Evolutionary conservation across 2,329 filamentous ascomycete species (phyloP).

Genomic region (Penicillium aurantiogriseum): DNA sequence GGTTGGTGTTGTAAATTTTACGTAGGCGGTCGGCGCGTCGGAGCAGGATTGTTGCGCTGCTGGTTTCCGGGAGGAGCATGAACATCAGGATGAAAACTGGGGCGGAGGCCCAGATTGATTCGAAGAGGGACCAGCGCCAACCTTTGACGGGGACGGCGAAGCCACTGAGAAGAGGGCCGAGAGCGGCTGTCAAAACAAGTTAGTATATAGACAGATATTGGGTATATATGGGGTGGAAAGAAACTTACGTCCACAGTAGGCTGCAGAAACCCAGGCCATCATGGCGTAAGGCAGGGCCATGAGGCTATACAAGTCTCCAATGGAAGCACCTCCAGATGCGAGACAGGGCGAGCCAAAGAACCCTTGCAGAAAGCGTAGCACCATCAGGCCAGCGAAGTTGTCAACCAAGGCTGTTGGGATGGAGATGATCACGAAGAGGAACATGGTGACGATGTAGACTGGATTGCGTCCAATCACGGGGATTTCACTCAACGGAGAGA

Average conservation of each 20-base stretch:
- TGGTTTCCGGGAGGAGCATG: constrained; percentile 64
- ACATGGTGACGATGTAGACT: constrained; percentile 66
- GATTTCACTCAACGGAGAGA: constrained; percentile 66
- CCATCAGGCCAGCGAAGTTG: constrained; percentile 63
- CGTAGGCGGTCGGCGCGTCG: constrained; percentile 61
- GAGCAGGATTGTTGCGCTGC: constrained; percentile 59
- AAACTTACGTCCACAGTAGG: constrained; percentile 41
- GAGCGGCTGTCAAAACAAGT: constrained; percentile 41
- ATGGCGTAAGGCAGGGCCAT: constrained; percentile 60
- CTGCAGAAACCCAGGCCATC: constrained; percentile 56
- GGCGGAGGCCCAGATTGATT: constrained; percentile 61
- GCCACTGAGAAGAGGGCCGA: constrained; percentile 62
- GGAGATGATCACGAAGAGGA: constrained; percentile 65
- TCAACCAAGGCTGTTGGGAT: constrained; percentile 63
- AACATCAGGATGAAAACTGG: constrained; percentile 62
- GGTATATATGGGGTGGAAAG: too few species aligned
- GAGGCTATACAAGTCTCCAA: constrained; percentile 52
- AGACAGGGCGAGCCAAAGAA: constrained; percentile 67
- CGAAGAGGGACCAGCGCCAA: constrained; percentile 61
- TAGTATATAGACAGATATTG: not conserved
- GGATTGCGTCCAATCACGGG: constrained; percentile 65
- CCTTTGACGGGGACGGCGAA: constrained; percentile 52
- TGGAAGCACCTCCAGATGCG: constrained; percentile 54
- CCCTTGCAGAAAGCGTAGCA: constrained; percentile 63
- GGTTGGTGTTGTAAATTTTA: constrained; percentile 56